These are phyloP conservation scores for Ophiocordyceps camponoti-floridani DNA, from an alignment of 2,329 filamentous ascomycete species.

Conservation along the genomic window DNA sequence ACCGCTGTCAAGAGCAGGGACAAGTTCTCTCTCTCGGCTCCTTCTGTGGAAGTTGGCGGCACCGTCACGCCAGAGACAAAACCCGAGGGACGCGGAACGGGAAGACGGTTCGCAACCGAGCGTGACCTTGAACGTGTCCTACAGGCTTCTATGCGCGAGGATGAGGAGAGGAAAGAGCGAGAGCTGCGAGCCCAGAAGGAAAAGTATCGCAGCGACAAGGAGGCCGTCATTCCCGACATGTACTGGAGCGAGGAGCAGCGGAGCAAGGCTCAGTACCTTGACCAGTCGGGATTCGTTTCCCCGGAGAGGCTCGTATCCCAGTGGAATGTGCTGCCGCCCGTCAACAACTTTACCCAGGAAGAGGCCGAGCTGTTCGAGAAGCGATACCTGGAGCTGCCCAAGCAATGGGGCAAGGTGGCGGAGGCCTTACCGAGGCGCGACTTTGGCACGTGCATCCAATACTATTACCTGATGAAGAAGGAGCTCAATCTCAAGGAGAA, in stretches of 20 bases:
- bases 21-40: conserved; percentile 26
- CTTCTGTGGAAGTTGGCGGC: conserved; percentile 14
- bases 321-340: conserved; percentile 55
- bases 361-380: conserved; percentile 57
- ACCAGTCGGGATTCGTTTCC: conserved; percentile 46
- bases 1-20: conserved; percentile 35
- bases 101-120: conserved; percentile 49
- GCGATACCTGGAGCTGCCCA: conserved; percentile 56
- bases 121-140: conserved; percentile 56
- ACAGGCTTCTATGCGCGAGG: conserved; percentile 52
- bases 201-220: conserved; percentile 57
- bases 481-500: conserved; percentile 61
- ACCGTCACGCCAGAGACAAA: conserved; percentile 32
- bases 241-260: conserved; percentile 44
- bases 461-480: conserved; percentile 71
- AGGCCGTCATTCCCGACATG: conserved; percentile 57
- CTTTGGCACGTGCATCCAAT: conserved; percentile 67
- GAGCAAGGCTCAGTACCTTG: conserved; percentile 39
- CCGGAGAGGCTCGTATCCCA: conserved; percentile 48
- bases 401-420: conserved; percentile 69
- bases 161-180: conserved; percentile 52
- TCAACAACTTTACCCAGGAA: conserved; percentile 57
- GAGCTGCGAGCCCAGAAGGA: conserved; percentile 46
- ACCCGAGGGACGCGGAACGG: conserved; percentile 33
- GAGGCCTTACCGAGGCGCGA: conserved; percentile 48